phyloP scores from a whole-genome alignment of 179 eudicot species.

The Corrigiola litoralis region DNA sequence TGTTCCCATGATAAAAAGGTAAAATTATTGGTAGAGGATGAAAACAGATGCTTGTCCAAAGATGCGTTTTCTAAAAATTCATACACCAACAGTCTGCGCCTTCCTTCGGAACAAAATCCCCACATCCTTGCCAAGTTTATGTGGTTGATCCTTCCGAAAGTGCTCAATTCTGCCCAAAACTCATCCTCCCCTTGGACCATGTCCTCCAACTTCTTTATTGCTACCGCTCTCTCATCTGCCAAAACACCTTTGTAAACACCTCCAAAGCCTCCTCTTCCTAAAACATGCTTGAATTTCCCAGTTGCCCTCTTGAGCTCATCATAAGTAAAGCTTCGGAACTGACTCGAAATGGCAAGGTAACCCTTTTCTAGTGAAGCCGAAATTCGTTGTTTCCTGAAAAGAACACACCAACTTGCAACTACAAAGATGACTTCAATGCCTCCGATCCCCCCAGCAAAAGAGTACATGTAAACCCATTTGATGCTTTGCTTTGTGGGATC shows the following conservation, averaged over 20 bases:
- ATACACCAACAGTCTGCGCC: conserved; percentile 36
- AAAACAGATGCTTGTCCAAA: conserved; percentile 37
- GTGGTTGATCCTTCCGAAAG: conserved; percentile 42
- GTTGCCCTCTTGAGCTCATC: conserved; percentile 42
- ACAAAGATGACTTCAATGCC: conserved; percentile 30
- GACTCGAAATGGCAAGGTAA: conserved; percentile 32
- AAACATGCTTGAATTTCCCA: conserved; percentile 30
- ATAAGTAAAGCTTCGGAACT: conserved; percentile 41
- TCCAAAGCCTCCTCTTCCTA: conserved; percentile 48
- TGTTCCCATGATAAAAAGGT: conserved; percentile 31
- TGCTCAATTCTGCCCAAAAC: conserved; percentile 56
- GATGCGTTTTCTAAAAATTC: conserved; percentile 38
- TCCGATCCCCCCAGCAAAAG: conserved; percentile 31
- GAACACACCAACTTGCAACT: conserved; percentile 25
- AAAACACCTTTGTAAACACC: conserved; percentile 42
- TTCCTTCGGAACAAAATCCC: conserved; percentile 41
- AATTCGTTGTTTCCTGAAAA: conserved; percentile 23
- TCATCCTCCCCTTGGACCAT: conserved; percentile 40
- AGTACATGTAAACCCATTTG: conserved; percentile 37
- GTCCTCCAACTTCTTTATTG: conserved; percentile 41
- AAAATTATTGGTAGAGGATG: background rate
- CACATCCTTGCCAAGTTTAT: conserved; percentile 48
- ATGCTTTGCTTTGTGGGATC: conserved; percentile 4
- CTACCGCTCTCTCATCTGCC: conserved; percentile 29
- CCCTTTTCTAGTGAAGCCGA: conserved; percentile 34